Conservation (phyloP, 495 filamentous ascomycete species). For the Lasiosphaeris hirsuta region DNA sequence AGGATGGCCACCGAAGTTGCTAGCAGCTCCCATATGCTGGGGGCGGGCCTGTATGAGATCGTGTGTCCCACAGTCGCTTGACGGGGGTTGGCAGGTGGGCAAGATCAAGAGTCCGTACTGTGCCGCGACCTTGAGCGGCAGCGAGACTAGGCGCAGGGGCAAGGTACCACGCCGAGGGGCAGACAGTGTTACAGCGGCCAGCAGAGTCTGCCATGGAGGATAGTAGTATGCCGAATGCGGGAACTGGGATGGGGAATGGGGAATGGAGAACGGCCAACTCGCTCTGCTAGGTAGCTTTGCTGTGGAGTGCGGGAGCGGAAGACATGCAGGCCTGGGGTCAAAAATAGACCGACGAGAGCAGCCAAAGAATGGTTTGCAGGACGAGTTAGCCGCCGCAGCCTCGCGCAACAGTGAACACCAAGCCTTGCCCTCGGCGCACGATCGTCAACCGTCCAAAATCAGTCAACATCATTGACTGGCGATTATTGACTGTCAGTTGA, state of each 20-base stretch:
- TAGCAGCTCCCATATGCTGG: background rate
- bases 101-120: background rate
- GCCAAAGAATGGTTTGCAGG: constrained; percentile 2
- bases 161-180: constrained; percentile 3
- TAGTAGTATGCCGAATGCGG: constrained; percentile 4
- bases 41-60: background rate
- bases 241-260: background rate
- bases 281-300: background rate
- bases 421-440: constrained; percentile 18
- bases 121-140: background rate
- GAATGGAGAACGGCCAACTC: background rate
- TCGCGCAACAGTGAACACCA: constrained; percentile 12
- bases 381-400: constrained; percentile 23
- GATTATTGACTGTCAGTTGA: too few species aligned
- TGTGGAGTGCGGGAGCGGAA: constrained; percentile 24
- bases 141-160: background rate
- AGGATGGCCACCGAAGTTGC: constrained; percentile 1
- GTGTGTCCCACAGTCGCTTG: constrained; percentile 4
- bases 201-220: constrained; percentile 6
- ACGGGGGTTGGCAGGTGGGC: background rate
- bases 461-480: background rate
- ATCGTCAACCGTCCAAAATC: background rate
- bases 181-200: background rate
- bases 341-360: constrained; percentile 16
- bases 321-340: constrained; percentile 20